A percentile compares a stretch with the other conserved stretches of the same genome.
These are phyloP conservation scores for Aspergillus indologenus DNA, from an alignment of 495 filamentous ascomycete genomes.

Conservation along the genomic window DNA sequence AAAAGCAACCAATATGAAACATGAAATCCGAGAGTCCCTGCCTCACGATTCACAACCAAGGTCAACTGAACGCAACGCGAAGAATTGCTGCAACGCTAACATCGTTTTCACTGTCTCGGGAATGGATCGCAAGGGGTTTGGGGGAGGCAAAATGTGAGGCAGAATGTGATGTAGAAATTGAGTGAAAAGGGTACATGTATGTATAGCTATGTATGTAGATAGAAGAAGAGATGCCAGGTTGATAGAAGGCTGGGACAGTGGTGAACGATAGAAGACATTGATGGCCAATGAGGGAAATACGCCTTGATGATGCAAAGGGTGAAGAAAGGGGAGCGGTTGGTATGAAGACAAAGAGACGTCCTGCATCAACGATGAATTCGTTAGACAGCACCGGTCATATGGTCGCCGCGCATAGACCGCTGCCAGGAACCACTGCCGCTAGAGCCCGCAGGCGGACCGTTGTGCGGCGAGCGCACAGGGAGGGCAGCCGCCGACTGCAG, in stretches of 20 bases:
- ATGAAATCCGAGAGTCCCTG: constrained; percentile 17
- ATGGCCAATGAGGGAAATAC: neutral
- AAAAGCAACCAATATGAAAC: constrained; percentile 4
- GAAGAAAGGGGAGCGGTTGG: neutral
- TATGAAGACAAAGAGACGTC: constrained; percentile 2
- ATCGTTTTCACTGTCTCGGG: neutral
- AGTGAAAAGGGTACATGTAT: neutral
- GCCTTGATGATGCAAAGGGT: neutral
- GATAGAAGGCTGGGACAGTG: no score
- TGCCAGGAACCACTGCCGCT: constrained; percentile 38
- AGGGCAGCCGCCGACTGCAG: constrained; percentile 34
- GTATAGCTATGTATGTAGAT: neutral
- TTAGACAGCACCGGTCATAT: constrained; percentile 15
- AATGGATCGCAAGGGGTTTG: neutral
- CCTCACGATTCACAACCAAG: constrained; percentile 14
- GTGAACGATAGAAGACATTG: neutral
- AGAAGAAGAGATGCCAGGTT: neutral
- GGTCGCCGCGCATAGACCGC: constrained; percentile 25
- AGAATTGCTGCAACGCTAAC: neutral
- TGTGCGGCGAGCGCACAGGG: constrained; percentile 45
- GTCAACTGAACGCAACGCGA: neutral
- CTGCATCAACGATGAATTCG: neutral
- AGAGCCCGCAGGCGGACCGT: constrained; percentile 39
- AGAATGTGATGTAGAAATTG: neutral
- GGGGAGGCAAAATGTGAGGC: neutral